Conservation (phyloP, 164 flowering plant species). For the Macadamia integrifolia region DNA sequence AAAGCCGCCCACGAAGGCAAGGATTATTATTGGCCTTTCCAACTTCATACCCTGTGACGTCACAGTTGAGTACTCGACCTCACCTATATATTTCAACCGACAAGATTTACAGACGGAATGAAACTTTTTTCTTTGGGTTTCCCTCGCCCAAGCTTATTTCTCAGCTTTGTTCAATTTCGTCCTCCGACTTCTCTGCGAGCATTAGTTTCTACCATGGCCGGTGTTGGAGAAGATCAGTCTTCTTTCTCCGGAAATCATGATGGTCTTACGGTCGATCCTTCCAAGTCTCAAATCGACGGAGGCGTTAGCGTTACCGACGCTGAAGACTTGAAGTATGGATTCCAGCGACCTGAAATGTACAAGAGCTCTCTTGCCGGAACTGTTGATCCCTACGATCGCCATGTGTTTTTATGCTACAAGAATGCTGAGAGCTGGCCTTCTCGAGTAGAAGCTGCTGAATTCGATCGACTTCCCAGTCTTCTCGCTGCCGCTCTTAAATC, state of each 20-base stretch:
- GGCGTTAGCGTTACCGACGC: constrained; percentile 9
- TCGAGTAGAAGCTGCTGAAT: constrained; percentile 49
- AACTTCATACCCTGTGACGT: too few relatives aligned
- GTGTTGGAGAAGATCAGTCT: constrained; percentile 14
- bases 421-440: constrained; percentile 58
- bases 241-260: not conserved
- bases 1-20: too few relatives aligned
- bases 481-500: constrained; percentile 49
- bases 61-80: too few relatives aligned
- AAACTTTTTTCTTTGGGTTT: too few relatives aligned
- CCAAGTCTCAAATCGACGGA: constrained; percentile 10
- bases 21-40: too few relatives aligned
- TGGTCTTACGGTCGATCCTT: not conserved
- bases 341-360: constrained; percentile 74
- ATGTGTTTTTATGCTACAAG: constrained; percentile 76
- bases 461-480: constrained; percentile 58
- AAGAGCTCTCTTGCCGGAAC: constrained; percentile 45
- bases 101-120: too few relatives aligned
- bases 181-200: constrained; percentile 5
- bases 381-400: constrained; percentile 67
- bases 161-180: not conserved
- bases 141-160: not conserved
- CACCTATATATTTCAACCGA: too few relatives aligned
- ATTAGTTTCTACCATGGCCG: constrained; percentile 24
- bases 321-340: constrained; percentile 58